A percentile compares a stretch with the other conserved stretches of the same genome.
These are phyloP conservation scores for Monosporozyma yasuniensis DNA, from an alignment of 805 yeast species.

Conservation along the genomic window DNA sequence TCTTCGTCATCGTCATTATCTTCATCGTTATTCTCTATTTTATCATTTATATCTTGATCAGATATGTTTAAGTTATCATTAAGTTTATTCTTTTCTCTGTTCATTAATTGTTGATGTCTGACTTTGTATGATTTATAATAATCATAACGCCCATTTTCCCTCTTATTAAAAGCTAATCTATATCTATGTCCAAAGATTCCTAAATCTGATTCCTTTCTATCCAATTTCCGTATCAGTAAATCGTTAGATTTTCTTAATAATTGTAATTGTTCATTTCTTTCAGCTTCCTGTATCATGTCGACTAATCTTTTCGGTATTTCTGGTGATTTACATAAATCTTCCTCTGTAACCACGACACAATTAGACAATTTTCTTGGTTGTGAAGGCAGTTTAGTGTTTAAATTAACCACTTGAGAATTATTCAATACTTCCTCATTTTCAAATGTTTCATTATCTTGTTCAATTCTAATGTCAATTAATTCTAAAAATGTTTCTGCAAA, in stretches of 20 bases:
- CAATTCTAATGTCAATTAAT: slow-evolving; percentile 40
- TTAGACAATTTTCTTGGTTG: slow-evolving; percentile 9
- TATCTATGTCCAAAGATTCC: slow-evolving; percentile 29
- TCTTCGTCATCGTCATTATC: neutral
- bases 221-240: neutral
- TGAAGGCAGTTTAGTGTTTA: neutral
- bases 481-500: slow-evolving; percentile 78
- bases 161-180: slow-evolving; percentile 26
- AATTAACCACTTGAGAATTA: neutral
- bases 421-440: neutral
- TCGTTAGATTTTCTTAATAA: neutral
- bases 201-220: slow-evolving; percentile 18
- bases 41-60: neutral
- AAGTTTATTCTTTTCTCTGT: neutral
- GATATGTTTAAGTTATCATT: neutral
- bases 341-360: slow-evolving; percentile 20
- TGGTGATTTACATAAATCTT: slow-evolving; percentile 21
- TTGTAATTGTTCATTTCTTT: slow-evolving; percentile 6
- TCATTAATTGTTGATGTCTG: slow-evolving; percentile 21
- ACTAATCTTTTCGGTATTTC: slow-evolving; percentile 23
- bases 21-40: neutral
- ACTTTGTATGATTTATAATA: slow-evolving; percentile 31
- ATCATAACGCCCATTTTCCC: slow-evolving; percentile 25
- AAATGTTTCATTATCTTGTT: slow-evolving; percentile 17
- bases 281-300: slow-evolving; percentile 19